A percentile compares a stretch with the other conserved stretches of the same genome.
Evolutionary conservation across 768 basidiomycete species (phyloP).

Genomic region (Rhizopogon vinicolor): DNA sequence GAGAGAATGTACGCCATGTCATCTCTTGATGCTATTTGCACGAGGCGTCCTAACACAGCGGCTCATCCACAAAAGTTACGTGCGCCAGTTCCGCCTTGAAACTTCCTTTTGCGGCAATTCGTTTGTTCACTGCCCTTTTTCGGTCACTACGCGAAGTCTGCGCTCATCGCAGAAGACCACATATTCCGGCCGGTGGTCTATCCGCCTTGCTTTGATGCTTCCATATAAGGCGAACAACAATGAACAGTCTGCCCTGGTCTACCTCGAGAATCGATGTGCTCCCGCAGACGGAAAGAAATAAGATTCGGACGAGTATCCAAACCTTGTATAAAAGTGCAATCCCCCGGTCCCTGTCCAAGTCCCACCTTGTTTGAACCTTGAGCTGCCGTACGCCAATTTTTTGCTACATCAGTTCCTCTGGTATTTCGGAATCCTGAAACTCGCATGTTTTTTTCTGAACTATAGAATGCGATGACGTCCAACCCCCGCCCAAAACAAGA

Average conservation of each 20-base stretch:
- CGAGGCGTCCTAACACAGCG: slow-evolving; percentile 20
- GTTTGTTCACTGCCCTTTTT: slow-evolving; percentile 32
- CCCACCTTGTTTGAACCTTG: slow-evolving; percentile 28
- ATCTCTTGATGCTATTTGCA: slow-evolving; percentile 19
- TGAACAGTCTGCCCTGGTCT: slow-evolving; percentile 15
- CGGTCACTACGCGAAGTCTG: slow-evolving; percentile 19
- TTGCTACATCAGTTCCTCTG: slow-evolving; percentile 21
- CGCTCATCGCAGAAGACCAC: slow-evolving; percentile 29
- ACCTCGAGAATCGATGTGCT: slow-evolving; percentile 15
- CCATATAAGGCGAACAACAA: slow-evolving; percentile 27
- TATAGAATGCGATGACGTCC: slow-evolving; percentile 34
- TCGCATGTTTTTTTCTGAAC: slow-evolving; percentile 18
- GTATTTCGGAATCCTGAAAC: slow-evolving; percentile 18
- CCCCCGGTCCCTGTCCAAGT: slow-evolving; percentile 26
- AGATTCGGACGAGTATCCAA: slow-evolving; percentile 23
- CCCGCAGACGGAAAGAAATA: slow-evolving; percentile 21
- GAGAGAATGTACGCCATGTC: slow-evolving; percentile 10
- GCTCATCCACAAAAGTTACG: slow-evolving; percentile 21
- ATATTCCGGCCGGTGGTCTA: slow-evolving; percentile 24
- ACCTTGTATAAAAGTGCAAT: slow-evolving; percentile 31
- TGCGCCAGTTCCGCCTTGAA: slow-evolving; percentile 29
- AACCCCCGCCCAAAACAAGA: slow-evolving; percentile 31
- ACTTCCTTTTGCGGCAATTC: slow-evolving; percentile 31
- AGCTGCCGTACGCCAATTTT: slow-evolving; percentile 34
- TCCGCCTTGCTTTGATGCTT: slow-evolving; percentile 27